phyloP scores from a whole-genome alignment of 176 grass and related monocot genomes.

The Raddia guianensis region DNA sequence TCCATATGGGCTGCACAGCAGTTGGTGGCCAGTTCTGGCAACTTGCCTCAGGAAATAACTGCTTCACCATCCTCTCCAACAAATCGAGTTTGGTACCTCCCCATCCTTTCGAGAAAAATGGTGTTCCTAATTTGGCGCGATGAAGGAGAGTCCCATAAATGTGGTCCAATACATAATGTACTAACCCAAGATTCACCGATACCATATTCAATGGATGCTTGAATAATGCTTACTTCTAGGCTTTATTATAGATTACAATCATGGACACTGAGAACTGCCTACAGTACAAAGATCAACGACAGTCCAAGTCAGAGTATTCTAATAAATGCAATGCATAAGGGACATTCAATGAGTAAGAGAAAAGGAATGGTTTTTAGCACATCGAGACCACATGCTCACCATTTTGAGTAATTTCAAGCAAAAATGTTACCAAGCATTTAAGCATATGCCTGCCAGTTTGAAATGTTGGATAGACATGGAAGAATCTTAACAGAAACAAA shows the following conservation, averaged over 20 bases:
- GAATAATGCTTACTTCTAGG: not conserved
- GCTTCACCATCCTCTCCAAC: slow-evolving; percentile 86
- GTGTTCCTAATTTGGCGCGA: slow-evolving; percentile 75
- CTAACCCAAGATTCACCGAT: slow-evolving; percentile 76
- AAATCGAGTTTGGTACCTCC: slow-evolving; percentile 80
- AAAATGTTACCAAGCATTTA: slow-evolving; percentile 8
- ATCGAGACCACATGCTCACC: not conserved
- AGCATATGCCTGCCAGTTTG: not conserved
- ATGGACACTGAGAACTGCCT: slow-evolving; percentile 5
- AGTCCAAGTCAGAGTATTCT: slow-evolving; percentile 1
- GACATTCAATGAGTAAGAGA: not conserved
- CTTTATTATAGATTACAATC: not conserved
- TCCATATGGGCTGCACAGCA: slow-evolving; percentile 70
- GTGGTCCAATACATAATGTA: slow-evolving; percentile 85
- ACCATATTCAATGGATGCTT: slow-evolving; percentile 60
- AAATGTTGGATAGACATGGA: not conserved
- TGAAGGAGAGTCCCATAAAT: slow-evolving; percentile 83
- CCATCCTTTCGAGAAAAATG: slow-evolving; percentile 95
- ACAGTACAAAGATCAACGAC: slow-evolving; percentile 23
- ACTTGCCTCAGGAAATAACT: slow-evolving; percentile 67
- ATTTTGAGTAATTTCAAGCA: not conserved
- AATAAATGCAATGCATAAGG: not conserved
- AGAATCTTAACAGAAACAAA: not conserved
- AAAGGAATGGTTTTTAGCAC: not conserved
- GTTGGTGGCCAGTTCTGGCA: slow-evolving; percentile 68